Evolutionary conservation across 2,329 filamentous ascomycete species (phyloP).

Genomic region (Coniochaeta hoffmannii): DNA sequence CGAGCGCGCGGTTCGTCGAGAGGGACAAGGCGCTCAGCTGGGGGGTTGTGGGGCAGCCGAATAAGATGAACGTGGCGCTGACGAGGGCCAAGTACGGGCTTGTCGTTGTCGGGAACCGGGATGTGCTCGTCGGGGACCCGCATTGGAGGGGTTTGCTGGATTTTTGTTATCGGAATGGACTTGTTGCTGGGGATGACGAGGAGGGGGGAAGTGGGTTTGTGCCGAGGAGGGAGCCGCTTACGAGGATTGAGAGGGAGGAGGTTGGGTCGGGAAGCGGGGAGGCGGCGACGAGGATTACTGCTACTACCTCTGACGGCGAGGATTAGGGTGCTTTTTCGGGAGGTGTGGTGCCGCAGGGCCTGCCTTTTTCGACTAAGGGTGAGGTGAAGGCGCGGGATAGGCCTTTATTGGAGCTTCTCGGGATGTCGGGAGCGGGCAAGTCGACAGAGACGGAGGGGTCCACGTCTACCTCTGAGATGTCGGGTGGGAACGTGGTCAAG

Average conservation of each 20-base stretch:
- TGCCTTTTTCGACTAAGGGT: no score
- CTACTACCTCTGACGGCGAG: no score
- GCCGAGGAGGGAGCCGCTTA: background rate
- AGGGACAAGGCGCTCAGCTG: slow-evolving; percentile 12
- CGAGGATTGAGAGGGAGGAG: background rate
- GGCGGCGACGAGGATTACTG: no score
- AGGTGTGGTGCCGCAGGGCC: no score
- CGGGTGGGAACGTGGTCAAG: no score
- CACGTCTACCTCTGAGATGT: no score
- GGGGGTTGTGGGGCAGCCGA: slow-evolving; percentile 13
- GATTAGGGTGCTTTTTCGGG: no score
- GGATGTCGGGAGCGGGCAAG: no score
- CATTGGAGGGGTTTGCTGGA: slow-evolving; percentile 10
- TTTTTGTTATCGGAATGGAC: slow-evolving; percentile 11
- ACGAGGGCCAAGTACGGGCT: slow-evolving; percentile 16
- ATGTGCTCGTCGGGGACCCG: slow-evolving; percentile 10
- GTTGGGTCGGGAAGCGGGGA: no score
- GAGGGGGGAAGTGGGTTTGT: slow-evolving; percentile 13
- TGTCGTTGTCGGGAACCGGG: slow-evolving; percentile 12
- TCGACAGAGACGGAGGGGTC: no score
- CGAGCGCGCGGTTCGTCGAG: slow-evolving; percentile 11
- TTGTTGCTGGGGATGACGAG: slow-evolving; percentile 16
- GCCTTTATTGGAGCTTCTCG: no score
- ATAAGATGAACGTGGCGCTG: slow-evolving; percentile 16
- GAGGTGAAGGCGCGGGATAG: no score